phyloP scores from a whole-genome alignment of 2,329 filamentous ascomycete species.

The Claviceps sp. region DNA sequence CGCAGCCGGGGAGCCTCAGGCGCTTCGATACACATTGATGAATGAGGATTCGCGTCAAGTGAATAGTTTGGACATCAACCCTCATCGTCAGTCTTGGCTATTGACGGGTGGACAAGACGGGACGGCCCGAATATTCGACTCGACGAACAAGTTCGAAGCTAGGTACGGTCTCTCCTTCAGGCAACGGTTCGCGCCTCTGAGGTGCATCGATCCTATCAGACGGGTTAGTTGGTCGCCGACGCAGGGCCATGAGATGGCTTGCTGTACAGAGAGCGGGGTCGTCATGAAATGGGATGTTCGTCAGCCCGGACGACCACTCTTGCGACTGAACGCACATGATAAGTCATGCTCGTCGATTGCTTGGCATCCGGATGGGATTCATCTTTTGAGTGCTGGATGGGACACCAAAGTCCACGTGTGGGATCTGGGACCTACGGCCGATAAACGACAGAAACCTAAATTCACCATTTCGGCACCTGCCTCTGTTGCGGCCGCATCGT shows the following conservation, averaged over 20 bases:
- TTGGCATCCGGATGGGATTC: constrained; percentile 57
- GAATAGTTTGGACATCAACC: constrained; percentile 50
- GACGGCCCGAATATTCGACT: constrained; percentile 47
- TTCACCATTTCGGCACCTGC: constrained; percentile 48
- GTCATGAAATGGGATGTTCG: constrained; percentile 53
- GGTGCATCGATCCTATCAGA: constrained; percentile 32
- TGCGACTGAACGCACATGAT: constrained; percentile 49
- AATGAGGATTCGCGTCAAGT: constrained; percentile 50
- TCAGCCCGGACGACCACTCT: constrained; percentile 35
- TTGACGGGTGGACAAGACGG: constrained; percentile 53
- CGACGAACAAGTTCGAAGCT: constrained; percentile 30
- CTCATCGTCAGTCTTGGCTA: constrained; percentile 41
- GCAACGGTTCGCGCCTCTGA: constrained; percentile 27
- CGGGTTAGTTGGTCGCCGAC: constrained; percentile 54
- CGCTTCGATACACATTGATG: constrained; percentile 42
- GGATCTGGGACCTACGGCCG: constrained; percentile 46
- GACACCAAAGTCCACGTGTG: constrained; percentile 52
- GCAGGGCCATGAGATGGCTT: constrained; percentile 48
- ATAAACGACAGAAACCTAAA: constrained; percentile 51
- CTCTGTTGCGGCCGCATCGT: constrained; percentile 44
- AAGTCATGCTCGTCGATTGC: constrained; percentile 45
- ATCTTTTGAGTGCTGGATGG: constrained; percentile 48
- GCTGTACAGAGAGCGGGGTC: constrained; percentile 47
- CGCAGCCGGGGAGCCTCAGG: constrained; percentile 27
- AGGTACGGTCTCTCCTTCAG: constrained; percentile 38